These are phyloP conservation scores for Aspergillus luchuensis DNA, from an alignment of 2,329 filamentous ascomycete genomes.

Conservation along the genomic window DNA sequence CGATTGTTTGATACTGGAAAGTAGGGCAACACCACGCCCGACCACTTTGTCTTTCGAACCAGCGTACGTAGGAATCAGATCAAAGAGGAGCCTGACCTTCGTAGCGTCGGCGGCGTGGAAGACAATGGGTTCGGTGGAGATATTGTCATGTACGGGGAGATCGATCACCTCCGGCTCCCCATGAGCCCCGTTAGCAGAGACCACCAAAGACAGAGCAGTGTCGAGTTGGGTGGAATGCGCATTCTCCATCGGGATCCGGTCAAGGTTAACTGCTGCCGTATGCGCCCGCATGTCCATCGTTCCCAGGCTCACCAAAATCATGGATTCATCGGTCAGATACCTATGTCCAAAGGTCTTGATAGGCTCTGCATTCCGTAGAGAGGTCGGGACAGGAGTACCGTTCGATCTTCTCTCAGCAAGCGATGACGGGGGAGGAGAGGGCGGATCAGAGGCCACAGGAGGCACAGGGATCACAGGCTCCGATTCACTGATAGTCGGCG, in stretches of 20 bases:
- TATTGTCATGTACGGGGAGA: conserved; percentile 88
- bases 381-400: conserved; percentile 41
- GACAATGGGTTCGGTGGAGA: conserved; percentile 88
- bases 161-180: conserved; percentile 90
- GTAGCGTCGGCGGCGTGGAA: conserved; percentile 77
- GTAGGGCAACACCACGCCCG: conserved; percentile 81
- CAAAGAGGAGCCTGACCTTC: conserved; percentile 88
- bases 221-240: conserved; percentile 93
- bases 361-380: conserved; percentile 62
- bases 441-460: conserved; percentile 34
- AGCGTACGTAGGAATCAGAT: conserved; percentile 93
- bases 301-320: conserved; percentile 89
- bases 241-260: conserved; percentile 81
- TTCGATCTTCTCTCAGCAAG: conserved; percentile 48
- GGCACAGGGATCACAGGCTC: conserved; percentile 38
- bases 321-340: conserved; percentile 83
- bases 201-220: conserved; percentile 86
- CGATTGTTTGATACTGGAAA: conserved; percentile 81
- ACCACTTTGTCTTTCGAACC: conserved; percentile 78
- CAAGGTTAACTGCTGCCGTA: conserved; percentile 77
- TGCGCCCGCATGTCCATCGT: conserved; percentile 92
- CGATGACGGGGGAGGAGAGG: conserved; percentile 42
- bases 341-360: conserved; percentile 96
- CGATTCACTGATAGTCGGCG: conserved; percentile 34
- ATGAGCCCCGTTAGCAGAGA: conserved; percentile 79